Evolutionary conservation across 257 asterid genomes (phyloP).

Genomic region (Fraxinus pennsylvanica): DNA sequence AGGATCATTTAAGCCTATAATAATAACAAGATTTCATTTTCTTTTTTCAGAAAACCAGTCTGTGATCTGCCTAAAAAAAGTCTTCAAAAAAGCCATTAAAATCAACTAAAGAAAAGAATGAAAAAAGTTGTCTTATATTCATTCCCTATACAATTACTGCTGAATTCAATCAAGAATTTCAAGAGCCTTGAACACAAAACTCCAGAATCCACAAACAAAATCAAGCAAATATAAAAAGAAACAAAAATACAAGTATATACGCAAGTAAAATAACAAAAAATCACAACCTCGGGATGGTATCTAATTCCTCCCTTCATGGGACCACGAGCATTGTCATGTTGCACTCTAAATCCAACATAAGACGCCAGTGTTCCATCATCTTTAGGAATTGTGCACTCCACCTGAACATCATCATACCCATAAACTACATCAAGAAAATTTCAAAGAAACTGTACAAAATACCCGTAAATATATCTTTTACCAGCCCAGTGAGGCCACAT

Average conservation of each 20-base stretch:
- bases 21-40: not conserved
- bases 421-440: not conserved
- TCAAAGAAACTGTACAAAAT: not conserved
- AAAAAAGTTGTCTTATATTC: not conserved
- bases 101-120: not conserved
- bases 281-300: slow-evolving; percentile 90
- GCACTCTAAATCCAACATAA: slow-evolving; percentile 85
- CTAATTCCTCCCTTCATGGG: slow-evolving; percentile 99
- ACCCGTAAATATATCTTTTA: slow-evolving; percentile 14
- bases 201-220: not conserved
- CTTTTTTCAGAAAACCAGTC: not conserved
- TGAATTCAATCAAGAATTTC: slow-evolving; percentile 1
- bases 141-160: slow-evolving; percentile 16
- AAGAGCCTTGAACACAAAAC: not conserved
- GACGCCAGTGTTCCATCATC: slow-evolving; percentile 92
- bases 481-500: not conserved
- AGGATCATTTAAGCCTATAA: not conserved
- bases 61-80: not conserved
- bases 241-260: not conserved
- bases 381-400: slow-evolving; percentile 90
- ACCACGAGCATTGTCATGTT: slow-evolving; percentile 94
- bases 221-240: not conserved
- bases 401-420: slow-evolving; percentile 51
- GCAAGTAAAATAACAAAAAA: not conserved
- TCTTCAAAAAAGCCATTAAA: not conserved